Conservation (phyloP, 352 stramenopile species). For the Phytopythium montanum region DNA sequence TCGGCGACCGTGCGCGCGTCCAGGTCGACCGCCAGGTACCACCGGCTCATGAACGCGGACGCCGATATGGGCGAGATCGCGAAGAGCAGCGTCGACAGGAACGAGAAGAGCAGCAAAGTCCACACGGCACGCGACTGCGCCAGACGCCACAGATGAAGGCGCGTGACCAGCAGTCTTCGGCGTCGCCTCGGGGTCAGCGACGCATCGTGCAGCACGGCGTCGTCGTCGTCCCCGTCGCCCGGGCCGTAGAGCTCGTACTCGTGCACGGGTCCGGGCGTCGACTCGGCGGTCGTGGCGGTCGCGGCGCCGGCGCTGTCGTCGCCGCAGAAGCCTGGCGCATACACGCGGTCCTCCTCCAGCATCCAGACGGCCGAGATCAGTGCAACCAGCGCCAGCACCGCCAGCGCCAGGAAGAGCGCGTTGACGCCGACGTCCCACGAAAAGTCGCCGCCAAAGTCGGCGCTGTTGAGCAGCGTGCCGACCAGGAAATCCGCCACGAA, state of each 20-base stretch:
- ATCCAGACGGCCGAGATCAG: slow-evolving; percentile 47
- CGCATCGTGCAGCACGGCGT: slow-evolving; percentile 10
- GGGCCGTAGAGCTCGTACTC: slow-evolving; percentile 17
- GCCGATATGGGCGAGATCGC: slow-evolving; percentile 44
- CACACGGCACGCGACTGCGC: slow-evolving; percentile 66
- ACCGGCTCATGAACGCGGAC: slow-evolving; percentile 51
- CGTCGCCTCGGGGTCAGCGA: background rate
- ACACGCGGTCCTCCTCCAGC: slow-evolving; percentile 39
- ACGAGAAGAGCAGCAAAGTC: slow-evolving; percentile 69
- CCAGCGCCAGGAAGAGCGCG: slow-evolving; percentile 31
- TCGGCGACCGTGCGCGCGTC: slow-evolving; percentile 47
- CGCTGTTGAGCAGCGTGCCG: slow-evolving; percentile 44
- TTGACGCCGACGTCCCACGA: slow-evolving; percentile 30
- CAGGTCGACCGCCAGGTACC: slow-evolving; percentile 35
- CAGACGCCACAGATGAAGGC: slow-evolving; percentile 55
- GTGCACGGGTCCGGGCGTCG: slow-evolving; percentile 14
- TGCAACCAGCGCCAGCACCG: slow-evolving; percentile 31
- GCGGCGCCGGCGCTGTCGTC: slow-evolving; percentile 4
- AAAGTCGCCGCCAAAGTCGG: slow-evolving; percentile 55
- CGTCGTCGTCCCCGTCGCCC: slow-evolving; percentile 11
- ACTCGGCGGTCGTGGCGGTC: background rate
- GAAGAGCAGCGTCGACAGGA: slow-evolving; percentile 54
- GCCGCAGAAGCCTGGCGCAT: background rate
- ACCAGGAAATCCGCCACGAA: slow-evolving; percentile 53
- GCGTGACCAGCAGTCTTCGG: slow-evolving; percentile 10